Evolutionary conservation across 140 eudicot species (phyloP), one percentile per base, ranked within the genome.

Genomic region (Bidens hawaiensis): DNA sequence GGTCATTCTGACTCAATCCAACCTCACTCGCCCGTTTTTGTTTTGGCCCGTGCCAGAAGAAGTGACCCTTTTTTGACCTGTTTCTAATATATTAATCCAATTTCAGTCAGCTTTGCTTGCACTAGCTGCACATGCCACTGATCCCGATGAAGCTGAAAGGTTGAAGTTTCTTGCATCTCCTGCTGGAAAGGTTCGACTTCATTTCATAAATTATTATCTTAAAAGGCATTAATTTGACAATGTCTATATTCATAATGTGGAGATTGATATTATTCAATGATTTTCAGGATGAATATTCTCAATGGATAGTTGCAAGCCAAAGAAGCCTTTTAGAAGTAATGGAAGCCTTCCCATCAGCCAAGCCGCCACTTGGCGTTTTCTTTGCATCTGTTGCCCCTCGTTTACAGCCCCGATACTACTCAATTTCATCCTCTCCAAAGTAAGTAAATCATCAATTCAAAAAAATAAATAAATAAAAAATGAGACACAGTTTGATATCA

Each of bases 401-500:
- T 22, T 74, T 93, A 64, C 99, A 88, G 69, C 99, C 99, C 4
- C 82, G 99, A 88, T 93, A 76, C 80, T 93, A 93, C 65, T 93
- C 99, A 9, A 93, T 93, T 36, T 93, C 99, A 68, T 93, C 99
- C 53, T 93, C 99, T 16, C 94, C 96, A 10, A 88, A 75, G 99
- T 93, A 60, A 27, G 73, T 81, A 65, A 13, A 48, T 48, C 9
- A 34, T 25, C 28, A 7, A 8, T 28, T 6, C 4, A n/a, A 30
- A 30, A 55, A 28, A 27, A 58, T 25, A 23, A 58, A 10, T 38
- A 11, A 38, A 38, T 2, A 3, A 1, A 21, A 1, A 17, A 4
- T 12, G 6, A 0, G 30, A 26, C 25, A 61, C 22, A 5, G 54
- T 14, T 8, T 45, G 9, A 45, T 3, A 75, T 55, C 22, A 6